phyloP scores from a whole-genome alignment of 805 yeast species.

The Candida hispaniensis region DNA sequence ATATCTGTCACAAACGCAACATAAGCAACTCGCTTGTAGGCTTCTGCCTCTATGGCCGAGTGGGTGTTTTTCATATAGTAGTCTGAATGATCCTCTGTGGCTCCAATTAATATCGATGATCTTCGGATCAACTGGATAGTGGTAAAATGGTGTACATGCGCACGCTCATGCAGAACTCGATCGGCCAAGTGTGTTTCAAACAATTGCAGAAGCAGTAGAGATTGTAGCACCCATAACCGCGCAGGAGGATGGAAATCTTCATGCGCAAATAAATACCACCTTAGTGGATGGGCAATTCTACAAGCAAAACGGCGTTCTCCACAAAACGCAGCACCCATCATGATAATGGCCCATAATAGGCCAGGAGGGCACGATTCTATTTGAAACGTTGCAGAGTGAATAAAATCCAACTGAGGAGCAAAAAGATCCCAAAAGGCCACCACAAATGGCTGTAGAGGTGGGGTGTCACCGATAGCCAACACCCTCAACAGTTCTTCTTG shows the following conservation, averaged over 20 bases:
- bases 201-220: slow-evolving; percentile 62
- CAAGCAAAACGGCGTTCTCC: slow-evolving; percentile 33
- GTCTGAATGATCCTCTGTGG: slow-evolving; percentile 18
- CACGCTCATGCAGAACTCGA: slow-evolving; percentile 65
- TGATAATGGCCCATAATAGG: slow-evolving; percentile 43
- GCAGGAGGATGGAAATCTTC: slow-evolving; percentile 71
- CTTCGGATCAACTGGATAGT: slow-evolving; percentile 68
- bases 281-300: slow-evolving; percentile 44
- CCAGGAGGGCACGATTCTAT: slow-evolving; percentile 40
- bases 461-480: slow-evolving; percentile 24
- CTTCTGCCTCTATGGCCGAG: slow-evolving; percentile 37
- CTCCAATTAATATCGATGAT: slow-evolving; percentile 47
- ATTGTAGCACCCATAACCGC: slow-evolving; percentile 63
- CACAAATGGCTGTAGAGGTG: slow-evolving; percentile 23
- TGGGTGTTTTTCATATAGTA: slow-evolving; percentile 14
- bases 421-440: slow-evolving; percentile 47
- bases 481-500: slow-evolving; percentile 22
- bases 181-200: slow-evolving; percentile 65
- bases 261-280: slow-evolving; percentile 61
- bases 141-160: slow-evolving; percentile 80
- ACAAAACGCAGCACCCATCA: slow-evolving; percentile 44
- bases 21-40: slow-evolving; percentile 64
- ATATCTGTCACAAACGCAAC: slow-evolving; percentile 77
- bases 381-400: slow-evolving; percentile 50
- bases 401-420: slow-evolving; percentile 48